Evolutionary conservation across 225 moss, liverwort and hornwort genomes (phyloP).

Genomic region (Straminergon stramineum): DNA sequence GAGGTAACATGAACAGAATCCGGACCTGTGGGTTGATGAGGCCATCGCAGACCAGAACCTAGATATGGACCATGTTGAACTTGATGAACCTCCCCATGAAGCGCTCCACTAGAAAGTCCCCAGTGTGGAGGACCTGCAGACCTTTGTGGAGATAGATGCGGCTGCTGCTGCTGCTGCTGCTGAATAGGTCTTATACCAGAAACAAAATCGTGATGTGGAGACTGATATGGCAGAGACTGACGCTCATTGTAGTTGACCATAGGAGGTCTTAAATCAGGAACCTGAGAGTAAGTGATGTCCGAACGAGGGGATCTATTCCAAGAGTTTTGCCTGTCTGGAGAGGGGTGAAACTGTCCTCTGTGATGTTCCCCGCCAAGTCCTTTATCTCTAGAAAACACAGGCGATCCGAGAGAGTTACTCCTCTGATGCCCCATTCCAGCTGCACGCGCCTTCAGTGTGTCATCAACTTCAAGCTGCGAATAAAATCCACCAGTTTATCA

Average conservation of each 20-base stretch:
- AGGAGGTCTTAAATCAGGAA: constrained; percentile 33
- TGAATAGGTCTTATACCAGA: constrained; percentile 41
- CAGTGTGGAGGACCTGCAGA: constrained; percentile 40
- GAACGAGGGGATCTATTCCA: constrained; percentile 52
- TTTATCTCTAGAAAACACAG: constrained; percentile 37
- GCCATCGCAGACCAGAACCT: constrained; percentile 29
- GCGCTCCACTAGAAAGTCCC: constrained; percentile 34
- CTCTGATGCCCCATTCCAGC: constrained; percentile 58
- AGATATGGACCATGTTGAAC: constrained; percentile 32
- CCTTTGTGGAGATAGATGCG: constrained; percentile 48
- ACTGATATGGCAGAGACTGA: constrained; percentile 30
- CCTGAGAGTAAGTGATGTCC: constrained; percentile 26
- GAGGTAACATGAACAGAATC: background rate
- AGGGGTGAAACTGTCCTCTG: constrained; percentile 49
- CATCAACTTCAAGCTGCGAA: constrained; percentile 33
- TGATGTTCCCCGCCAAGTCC: constrained; percentile 40
- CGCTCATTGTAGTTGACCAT: constrained; percentile 39
- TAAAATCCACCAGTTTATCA: background rate
- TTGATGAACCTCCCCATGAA: constrained; percentile 47
- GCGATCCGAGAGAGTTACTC: constrained; percentile 48
- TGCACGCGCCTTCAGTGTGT: constrained; percentile 26
- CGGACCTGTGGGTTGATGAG: constrained; percentile 39
- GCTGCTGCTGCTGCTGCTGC: constrained; percentile 51
- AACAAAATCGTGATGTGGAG: constrained; percentile 37
- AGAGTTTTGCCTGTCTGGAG: constrained; percentile 48